Conservation (phyloP, 1,139 yeast species). For the Insectozyma bohioensis region DNA sequence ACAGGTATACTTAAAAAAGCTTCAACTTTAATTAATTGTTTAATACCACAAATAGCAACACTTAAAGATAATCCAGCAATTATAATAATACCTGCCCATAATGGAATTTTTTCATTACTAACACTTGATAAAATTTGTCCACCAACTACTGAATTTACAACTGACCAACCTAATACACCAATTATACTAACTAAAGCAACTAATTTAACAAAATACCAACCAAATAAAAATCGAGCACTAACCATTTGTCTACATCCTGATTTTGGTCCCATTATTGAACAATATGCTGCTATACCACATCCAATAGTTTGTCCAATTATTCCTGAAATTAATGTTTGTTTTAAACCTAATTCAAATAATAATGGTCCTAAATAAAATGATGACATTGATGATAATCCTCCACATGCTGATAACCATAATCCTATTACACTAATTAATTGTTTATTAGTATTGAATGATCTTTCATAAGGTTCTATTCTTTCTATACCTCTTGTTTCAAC, state of each 20-base stretch:
- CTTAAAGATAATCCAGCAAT: constrained; percentile 62
- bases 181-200: constrained; percentile 67
- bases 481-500: constrained; percentile 84
- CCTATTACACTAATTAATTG: constrained; percentile 65
- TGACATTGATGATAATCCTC: constrained; percentile 84
- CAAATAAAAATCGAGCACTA: constrained; percentile 72
- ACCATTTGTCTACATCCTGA: constrained; percentile 90
- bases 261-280: constrained; percentile 82
- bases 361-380: constrained; percentile 75
- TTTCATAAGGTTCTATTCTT: constrained; percentile 67
- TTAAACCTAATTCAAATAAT: constrained; percentile 64
- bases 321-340: constrained; percentile 61
- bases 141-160: constrained; percentile 80
- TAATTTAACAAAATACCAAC: constrained; percentile 79
- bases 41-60: constrained; percentile 76
- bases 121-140: constrained; percentile 75
- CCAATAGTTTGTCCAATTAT: constrained; percentile 64
- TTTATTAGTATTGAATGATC: constrained; percentile 49
- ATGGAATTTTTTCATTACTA: constrained; percentile 60
- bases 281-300: constrained; percentile 74
- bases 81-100: constrained; percentile 72
- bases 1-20: constrained; percentile 70
- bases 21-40: constrained; percentile 67
- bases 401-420: constrained; percentile 81
- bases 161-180: constrained; percentile 86